Percentiles rank a stretch among this genome's conserved stretches.
Evolutionary conservation across 208 protist species (phyloP).

Genomic region (Wallacemonas sp.): DNA sequence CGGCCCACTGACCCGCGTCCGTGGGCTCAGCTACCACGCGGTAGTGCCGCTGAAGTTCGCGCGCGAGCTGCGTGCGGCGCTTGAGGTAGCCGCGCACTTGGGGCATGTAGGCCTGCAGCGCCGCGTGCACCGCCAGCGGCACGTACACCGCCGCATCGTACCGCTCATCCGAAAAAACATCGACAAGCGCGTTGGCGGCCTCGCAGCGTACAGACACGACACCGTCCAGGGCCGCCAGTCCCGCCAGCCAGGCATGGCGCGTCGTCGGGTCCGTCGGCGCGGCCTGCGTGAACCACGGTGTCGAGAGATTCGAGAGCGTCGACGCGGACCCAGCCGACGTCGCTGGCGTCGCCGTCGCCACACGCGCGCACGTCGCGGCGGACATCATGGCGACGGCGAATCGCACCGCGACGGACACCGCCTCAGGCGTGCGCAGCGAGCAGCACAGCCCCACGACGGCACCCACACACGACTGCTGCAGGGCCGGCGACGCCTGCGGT

Average conservation of each 20-base stretch:
- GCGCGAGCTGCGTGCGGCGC: constrained; percentile 43
- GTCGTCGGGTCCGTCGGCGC: constrained; percentile 27
- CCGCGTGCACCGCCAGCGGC: constrained; percentile 51
- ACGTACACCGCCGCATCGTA: constrained; percentile 68
- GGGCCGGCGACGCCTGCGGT: constrained; percentile 31
- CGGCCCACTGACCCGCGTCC: constrained; percentile 56
- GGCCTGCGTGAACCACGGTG: constrained; percentile 11
- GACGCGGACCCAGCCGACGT: not conserved
- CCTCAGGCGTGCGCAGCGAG: constrained; percentile 39
- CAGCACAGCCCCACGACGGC: constrained; percentile 46
- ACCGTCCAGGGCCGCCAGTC: constrained; percentile 44
- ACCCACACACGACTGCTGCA: constrained; percentile 59
- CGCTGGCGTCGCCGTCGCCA: not conserved
- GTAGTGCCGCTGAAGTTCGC: constrained; percentile 45
- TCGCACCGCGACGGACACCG: constrained; percentile 37
- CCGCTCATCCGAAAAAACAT: constrained; percentile 75
- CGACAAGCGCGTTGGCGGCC: constrained; percentile 76
- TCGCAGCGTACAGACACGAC: constrained; percentile 64
- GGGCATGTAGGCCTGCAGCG: constrained; percentile 34
- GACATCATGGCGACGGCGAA: constrained; percentile 44
- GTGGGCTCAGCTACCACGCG: constrained; percentile 32
- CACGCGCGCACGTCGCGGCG: not conserved
- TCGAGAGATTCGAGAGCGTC: not conserved
- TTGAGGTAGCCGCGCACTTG: constrained; percentile 54
- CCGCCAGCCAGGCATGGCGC: constrained; percentile 42